A percentile compares a stretch with the other conserved stretches of the same genome.
These are phyloP conservation scores for Teunomyces pallodes DNA, from an alignment of 805 yeast species.

Conservation along the genomic window DNA sequence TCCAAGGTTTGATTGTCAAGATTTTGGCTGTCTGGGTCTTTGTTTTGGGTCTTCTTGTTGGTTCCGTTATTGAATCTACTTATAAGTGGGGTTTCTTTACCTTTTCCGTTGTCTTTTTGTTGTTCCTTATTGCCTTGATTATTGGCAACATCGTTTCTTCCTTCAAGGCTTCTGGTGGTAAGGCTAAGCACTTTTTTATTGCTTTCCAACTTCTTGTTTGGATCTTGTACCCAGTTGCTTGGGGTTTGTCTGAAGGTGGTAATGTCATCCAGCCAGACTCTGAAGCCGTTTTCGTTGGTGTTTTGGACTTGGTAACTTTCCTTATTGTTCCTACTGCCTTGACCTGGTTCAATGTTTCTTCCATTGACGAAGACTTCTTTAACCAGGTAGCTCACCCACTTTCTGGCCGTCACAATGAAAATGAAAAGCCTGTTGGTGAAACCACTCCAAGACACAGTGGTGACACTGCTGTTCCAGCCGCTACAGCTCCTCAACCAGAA, in stretches of 20 bases:
- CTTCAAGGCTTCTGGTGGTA: slow-evolving; percentile 2
- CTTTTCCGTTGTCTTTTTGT: slow-evolving; percentile 46
- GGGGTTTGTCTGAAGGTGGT: slow-evolving; percentile 64
- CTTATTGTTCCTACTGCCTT: slow-evolving; percentile 39
- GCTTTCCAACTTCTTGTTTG: slow-evolving; percentile 40
- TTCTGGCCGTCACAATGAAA: slow-evolving; percentile 3
- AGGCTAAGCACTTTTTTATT: slow-evolving; percentile 14
- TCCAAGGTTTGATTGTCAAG: slow-evolving; percentile 41
- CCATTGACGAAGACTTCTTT: slow-evolving; percentile 29
- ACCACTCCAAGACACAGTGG: slow-evolving; percentile 43
- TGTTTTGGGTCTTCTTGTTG: slow-evolving; percentile 56
- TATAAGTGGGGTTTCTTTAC: slow-evolving; percentile 72
- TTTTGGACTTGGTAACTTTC: slow-evolving; percentile 50
- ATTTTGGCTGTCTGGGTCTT: slow-evolving; percentile 45
- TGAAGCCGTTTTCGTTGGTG: slow-evolving; percentile 59
- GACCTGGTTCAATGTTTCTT: slow-evolving; percentile 24
- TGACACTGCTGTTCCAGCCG: slow-evolving; percentile 38
- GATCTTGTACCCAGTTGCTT: slow-evolving; percentile 47
- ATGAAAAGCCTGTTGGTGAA: slow-evolving; percentile 21
- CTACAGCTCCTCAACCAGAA: slow-evolving; percentile 2
- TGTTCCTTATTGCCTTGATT: slow-evolving; percentile 38
- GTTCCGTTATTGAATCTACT: slow-evolving; percentile 50
- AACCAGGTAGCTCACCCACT: slow-evolving; percentile 13
- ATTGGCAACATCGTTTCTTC: slow-evolving; percentile 7
- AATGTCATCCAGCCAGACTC: slow-evolving; percentile 57